Evolutionary conservation across 2,329 filamentous ascomycete species (phyloP), one percentile per base, ranked within the genome.

Genomic region (Verticillium nubilum): DNA sequence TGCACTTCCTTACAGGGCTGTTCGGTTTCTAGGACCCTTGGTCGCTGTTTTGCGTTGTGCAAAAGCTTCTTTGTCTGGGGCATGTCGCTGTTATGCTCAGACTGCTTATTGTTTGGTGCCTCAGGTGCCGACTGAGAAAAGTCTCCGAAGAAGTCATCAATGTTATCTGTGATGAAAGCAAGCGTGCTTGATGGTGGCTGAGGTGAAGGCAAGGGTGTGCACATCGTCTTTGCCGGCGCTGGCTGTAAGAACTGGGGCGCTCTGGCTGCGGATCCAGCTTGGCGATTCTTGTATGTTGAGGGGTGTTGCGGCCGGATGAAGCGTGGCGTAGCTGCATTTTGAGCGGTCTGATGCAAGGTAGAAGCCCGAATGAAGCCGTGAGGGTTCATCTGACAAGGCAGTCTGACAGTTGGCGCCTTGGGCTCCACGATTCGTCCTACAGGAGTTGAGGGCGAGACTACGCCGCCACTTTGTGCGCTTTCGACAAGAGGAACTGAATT

Each of bases 111-210:
- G 75, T 31, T 79, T 77, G 2, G 86, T 69, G 66, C 86, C 83
- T 19, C 77, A 74, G 6, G 42, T 1, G 76, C 74, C 66, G 84
- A 80, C 65, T 87, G 84, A 0, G 81, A 84, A 0, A 80, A 75
- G n/a, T 77, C 80, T 0, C 82, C 82, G 52, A 85, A 81, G 61
- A 85, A 78, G 58, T 84, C 81, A 42, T 84, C 81, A 7, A 81
- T 65, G 60, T 82, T 74, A 47, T 68, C 66, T 29, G 76, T 69
- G 9, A 85, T 70, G n/a, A 85, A 83, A 9, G 77, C 72, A 61
- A 85, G 83, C 0, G 82, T 85, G 63, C 79, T 81, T 26, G 70
- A 64, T 1, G 73, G 74, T 2, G 72, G 72, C 2, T 60, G 52
- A 37, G 70, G 67, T 19, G 47, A 19, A 1, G 65, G 64, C 3